Base-by-base conservation (phyloP, 1,284 basidiomycete species). In the Cyathus pygmaeus region DNA sequence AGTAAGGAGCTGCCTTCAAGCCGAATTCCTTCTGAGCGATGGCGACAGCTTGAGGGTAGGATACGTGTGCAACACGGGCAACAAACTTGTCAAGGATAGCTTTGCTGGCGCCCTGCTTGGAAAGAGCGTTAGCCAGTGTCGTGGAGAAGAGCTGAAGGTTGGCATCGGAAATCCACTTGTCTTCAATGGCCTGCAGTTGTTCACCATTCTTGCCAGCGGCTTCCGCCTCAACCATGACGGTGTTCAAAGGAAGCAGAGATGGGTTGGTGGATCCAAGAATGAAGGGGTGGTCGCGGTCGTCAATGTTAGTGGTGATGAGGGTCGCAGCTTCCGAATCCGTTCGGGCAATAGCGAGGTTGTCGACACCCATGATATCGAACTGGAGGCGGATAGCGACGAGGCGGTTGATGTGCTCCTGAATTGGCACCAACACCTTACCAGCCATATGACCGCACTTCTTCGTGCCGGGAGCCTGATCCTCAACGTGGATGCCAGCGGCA, bases 381-480 rank as follows among this genome's bases (percentile, higher is more conserved):
- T 95, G 94, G 82, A 96, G 94, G 29, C 95, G 91, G 31, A 93
- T 84, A 15, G 94, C 87, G 65, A 94, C 84, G 58, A 97, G 87
- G 36, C 95, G 90, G 53, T 93, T 92, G 64, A 94, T 83, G 72
- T 96, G 95, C 24, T 93, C 91, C 11, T 92, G 94, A 4, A 93
- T 90, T 17, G 95, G 95, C 2, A 97, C 95, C 59, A 97, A 86
- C 47, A 97, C 94, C 78, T 97, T 97, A 59, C 95, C 95, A n/a
- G 92, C 92, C 71, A 96, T 86, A 80, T 97, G 95, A 21, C 95
- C 95, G 73, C 95, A 97, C 88, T 89, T 95, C 81, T 95, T 95
- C 47, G 94, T 93, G 39, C 95, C 95, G 65, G 95, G 94, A 11
- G 96, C 85, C 76, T 97, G 95, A 77, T 97, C 95, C 76, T 97